These are phyloP conservation scores for Glaciozyma antarctica DNA, from an alignment of 768 basidiomycete genomes.

Conservation along the genomic window DNA sequence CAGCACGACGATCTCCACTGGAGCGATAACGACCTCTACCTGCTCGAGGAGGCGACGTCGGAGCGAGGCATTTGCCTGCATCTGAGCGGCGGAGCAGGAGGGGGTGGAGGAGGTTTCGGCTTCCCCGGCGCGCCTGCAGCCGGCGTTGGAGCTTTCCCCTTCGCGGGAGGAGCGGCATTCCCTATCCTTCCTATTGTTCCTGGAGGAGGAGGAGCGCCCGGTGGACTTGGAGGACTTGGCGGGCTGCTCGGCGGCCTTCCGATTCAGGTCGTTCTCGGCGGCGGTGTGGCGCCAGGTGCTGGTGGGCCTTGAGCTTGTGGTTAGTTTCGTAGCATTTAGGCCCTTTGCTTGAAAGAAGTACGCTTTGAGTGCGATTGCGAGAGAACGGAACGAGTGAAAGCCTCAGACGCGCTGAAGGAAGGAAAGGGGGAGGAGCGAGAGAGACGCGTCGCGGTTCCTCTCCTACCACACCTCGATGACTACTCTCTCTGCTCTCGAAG, in stretches of 20 bases:
- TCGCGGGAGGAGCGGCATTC: not conserved
- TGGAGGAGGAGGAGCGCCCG: not conserved
- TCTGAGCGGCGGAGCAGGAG: slow-evolving; percentile 1
- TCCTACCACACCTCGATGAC: not conserved
- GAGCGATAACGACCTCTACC: slow-evolving; percentile 5
- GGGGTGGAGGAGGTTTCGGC: not conserved
- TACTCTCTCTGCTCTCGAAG: not conserved
- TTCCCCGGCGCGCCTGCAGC: not conserved
- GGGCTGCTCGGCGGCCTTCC: not conserved
- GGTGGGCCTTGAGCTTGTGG: not conserved
- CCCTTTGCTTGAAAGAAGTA: not conserved
- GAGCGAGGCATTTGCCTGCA: slow-evolving; percentile 18
- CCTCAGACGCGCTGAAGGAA: no score
- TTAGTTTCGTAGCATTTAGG: not conserved
- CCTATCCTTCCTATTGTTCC: no score
- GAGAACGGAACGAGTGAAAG: no score
- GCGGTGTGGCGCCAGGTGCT: no score
- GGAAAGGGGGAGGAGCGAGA: no score
- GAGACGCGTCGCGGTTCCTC: not conserved
- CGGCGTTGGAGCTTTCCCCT: no score
- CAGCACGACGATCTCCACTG: slow-evolving; percentile 24
- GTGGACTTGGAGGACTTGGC: not conserved
- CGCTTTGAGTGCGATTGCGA: no score
- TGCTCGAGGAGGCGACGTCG: not conserved
- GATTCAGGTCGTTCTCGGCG: not conserved